phyloP scores from a whole-genome alignment of 345 rosid genomes.

The Camelina neglecta region DNA sequence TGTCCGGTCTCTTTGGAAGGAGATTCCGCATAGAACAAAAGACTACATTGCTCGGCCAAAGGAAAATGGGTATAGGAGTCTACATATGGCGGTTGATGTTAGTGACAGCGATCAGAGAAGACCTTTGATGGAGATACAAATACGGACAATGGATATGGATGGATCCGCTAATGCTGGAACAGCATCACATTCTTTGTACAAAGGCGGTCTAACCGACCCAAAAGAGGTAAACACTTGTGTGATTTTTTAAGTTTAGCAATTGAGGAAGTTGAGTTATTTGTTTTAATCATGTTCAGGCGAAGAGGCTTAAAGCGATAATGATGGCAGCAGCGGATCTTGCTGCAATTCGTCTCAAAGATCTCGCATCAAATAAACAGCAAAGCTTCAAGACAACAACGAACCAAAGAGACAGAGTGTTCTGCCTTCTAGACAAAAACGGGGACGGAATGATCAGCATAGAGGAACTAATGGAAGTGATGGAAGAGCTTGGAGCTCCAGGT shows the following conservation, averaged over 20 bases:
- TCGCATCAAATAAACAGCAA: conserved; percentile 59
- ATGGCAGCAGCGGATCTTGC: conserved; percentile 97
- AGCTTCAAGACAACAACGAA: conserved; percentile 53
- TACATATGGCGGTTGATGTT: conserved; percentile 93
- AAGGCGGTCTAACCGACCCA: conserved; percentile 84
- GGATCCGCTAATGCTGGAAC: conserved; percentile 77
- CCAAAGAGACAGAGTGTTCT: conserved; percentile 70
- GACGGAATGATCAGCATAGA: conserved; percentile 97
- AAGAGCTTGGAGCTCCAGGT: conserved; percentile 94
- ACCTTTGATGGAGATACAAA: conserved; percentile 94
- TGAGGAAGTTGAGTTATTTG: conserved; percentile 4
- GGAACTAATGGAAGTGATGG: conserved; percentile 94
- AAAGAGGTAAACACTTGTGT: conserved; percentile 62
- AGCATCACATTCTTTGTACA: conserved; percentile 90
- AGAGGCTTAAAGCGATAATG: conserved; percentile 88
- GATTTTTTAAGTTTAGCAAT: neutral
- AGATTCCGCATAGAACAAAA: conserved; percentile 78
- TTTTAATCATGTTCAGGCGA: conserved; percentile 53
- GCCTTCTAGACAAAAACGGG: conserved; percentile 82
- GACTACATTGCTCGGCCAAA: conserved; percentile 86
- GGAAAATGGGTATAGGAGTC: conserved; percentile 82
- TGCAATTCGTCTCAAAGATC: conserved; percentile 83
- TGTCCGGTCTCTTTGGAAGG: conserved; percentile 74
- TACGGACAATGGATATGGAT: conserved; percentile 86
- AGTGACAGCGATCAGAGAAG: conserved; percentile 60